Evolutionary conservation across 305 asterid genomes (phyloP).

Genomic region (Fraxinus ornus): DNA sequence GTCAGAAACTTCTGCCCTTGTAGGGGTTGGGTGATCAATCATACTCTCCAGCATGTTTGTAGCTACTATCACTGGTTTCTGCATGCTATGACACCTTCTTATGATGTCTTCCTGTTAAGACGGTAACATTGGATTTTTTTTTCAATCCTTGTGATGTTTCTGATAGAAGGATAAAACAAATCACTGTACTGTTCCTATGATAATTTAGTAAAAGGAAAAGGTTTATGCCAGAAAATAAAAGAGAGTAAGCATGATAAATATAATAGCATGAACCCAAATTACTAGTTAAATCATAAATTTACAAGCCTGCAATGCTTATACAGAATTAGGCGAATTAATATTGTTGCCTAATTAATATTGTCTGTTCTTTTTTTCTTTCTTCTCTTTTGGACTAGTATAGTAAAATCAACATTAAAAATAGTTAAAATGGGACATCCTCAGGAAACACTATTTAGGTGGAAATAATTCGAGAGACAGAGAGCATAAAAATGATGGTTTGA

Average conservation of each 20-base stretch:
- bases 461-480: neutral
- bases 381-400: neutral
- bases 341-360: neutral
- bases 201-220: neutral
- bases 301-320: constrained; percentile 10
- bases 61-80: constrained; percentile 93
- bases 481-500: neutral
- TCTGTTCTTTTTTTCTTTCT: neutral
- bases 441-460: neutral
- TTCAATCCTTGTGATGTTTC: constrained; percentile 9
- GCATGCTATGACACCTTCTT: constrained; percentile 83
- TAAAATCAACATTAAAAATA: neutral
- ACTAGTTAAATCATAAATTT: constrained; percentile 5
- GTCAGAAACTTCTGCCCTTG: constrained; percentile 98
- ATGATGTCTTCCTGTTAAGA: constrained; percentile 76
- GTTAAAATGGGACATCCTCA: neutral
- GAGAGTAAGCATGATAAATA: neutral
- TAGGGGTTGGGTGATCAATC: constrained; percentile 97
- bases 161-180: neutral
- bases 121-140: constrained; percentile 8
- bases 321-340: neutral
- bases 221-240: neutral
- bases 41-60: constrained; percentile 97
- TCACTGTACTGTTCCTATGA: neutral
- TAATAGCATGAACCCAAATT: neutral